A percentile compares a stretch with the other conserved stretches of the same genome.
Evolutionary conservation across 2,329 filamentous ascomycete genomes (phyloP).

Genomic region (Periconia macrospinosa): DNA sequence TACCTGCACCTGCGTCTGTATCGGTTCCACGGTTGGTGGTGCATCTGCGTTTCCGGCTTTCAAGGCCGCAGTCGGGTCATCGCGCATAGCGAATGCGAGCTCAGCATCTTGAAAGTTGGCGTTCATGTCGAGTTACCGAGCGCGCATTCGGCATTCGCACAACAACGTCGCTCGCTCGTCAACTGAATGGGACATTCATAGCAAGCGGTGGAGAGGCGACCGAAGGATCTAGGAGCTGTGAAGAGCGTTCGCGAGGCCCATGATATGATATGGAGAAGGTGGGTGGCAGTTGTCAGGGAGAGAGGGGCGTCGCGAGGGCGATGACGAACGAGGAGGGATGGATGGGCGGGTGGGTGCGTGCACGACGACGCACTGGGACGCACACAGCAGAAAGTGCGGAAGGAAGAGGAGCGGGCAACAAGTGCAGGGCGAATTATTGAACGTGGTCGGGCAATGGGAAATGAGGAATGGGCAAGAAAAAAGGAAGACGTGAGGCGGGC

Average conservation of each 20-base stretch:
- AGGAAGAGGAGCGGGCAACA: not conserved
- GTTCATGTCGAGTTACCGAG: conserved; percentile 13
- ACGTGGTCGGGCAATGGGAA: conserved; percentile 1
- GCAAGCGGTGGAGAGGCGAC: conserved; percentile 14
- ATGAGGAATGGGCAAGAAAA: not conserved
- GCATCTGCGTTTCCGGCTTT: conserved; percentile 19
- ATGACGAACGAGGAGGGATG: not conserved
- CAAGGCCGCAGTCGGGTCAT: conserved; percentile 27
- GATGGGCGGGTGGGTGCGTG: conserved; percentile 7
- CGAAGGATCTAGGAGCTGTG: conserved; percentile 5
- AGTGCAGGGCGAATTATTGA: not conserved
- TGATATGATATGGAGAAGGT: conserved; percentile 24
- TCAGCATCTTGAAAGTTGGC: conserved; percentile 21
- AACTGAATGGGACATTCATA: conserved; percentile 36
- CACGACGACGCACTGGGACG: conserved; percentile 11
- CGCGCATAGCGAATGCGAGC: conserved; percentile 32
- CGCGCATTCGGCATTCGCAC: conserved; percentile 11
- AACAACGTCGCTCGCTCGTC: conserved; percentile 20
- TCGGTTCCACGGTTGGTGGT: not conserved
- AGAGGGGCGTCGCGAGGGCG: not conserved
- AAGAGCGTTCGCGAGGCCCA: conserved; percentile 11
- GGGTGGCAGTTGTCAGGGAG: not conserved
- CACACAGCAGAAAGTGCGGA: conserved; percentile 1
- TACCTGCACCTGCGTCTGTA: not conserved
- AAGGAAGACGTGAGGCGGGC: not conserved